Base-by-base conservation (phyloP, 208 protist species). In the Balamuthia mandrillaris region DNA sequence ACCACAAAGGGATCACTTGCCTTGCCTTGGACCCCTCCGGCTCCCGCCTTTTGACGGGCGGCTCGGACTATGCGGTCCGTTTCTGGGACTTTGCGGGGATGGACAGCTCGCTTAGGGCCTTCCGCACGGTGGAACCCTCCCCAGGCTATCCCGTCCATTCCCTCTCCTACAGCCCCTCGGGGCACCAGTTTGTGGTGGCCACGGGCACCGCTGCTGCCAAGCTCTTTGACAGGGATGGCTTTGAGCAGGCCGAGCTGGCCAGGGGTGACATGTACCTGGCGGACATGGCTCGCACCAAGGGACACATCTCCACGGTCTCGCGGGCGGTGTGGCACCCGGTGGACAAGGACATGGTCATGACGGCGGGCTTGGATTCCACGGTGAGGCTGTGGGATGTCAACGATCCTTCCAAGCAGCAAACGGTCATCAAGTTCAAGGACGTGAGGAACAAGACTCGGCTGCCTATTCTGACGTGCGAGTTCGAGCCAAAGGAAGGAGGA, bases 1-100 rank as follows among this genome's bases (percentile, higher is more conserved):
- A 78, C 68, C 49, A 24, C 44, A 78, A 78, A 42, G 65, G 27
- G 35, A 54, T 78, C 27, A 78, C 68, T 49, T 39, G 44, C n/a
- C 24, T 78, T 39, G 37, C 42, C 10, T 29, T 78, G 68, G 68
- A 78, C 27, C 1, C 68, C 9, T n/a, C 29, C 45, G 68, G 68
- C 24, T 39, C 68, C 14, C 68, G 68, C n/a, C 68, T 78, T 39
- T 21, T 78, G 68, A 78, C 42, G 9, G 68, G 68, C 16, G 35
- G 29, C 29, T 35, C 49, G 44, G 68, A 78, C 68, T 78, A 56
- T 35, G 56, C 42, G 12, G 37, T 49, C 29, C 37, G 45, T 3
- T 78, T 78, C 68, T 78, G 37, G 37, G 68, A 78, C 68, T 78
- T 78, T 78, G 45, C 37, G 5, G 68, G 68, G 14, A 78, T 78